Base-by-base conservation (phyloP, 1,284 basidiomycete species). In the Inonotus hispidus region DNA sequence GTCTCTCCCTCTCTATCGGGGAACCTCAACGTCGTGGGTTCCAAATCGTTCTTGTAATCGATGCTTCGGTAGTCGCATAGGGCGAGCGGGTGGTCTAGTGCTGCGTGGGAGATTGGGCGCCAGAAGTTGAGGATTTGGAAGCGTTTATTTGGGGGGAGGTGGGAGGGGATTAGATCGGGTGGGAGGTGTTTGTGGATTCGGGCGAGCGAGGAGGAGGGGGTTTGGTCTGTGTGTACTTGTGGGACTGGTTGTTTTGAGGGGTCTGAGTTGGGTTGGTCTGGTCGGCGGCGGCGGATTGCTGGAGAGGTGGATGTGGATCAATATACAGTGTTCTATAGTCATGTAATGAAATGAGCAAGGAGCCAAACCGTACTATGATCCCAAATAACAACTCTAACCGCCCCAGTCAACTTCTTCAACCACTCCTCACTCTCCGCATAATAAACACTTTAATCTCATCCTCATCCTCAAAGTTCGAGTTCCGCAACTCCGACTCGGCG, bases 401-500 rank as follows among this genome's bases (percentile, higher is more conserved):
- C 85, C 1, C 85, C 85, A 0, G 84, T 85, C 7, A 83, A 64
- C 65, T 80, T 71, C 73, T 87, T 87, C 56, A 86, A 73, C 43
- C 86, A 72, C 68, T 80, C 79, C 38, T 76, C 75, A 63, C 80
- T 81, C 71, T 88, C 85, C 0, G 79, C 76, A 65, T 87, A 86
- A 67, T 87, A 87, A 58, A 80, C 53, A 66, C 68, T 64, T 76
- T 66, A 56, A 87, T 77, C 35, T 76, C 79, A 3, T 73, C 77
- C 54, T 84, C 80, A 63, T 79, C 72, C 10, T 65, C 63, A 67
- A 82, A 83, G 0, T 72, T 63, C 2, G 66, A 80, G 67, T 82
- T n/a, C n/a, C n/a, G n/a, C n/a, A n/a, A 77, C 59, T 76, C 73
- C 0, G 81, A 70, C 0, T 77, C 69, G 23, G 70, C 68, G 1